Conservation (phyloP, 768 basidiomycete species). For the Mycena filopes region DNA sequence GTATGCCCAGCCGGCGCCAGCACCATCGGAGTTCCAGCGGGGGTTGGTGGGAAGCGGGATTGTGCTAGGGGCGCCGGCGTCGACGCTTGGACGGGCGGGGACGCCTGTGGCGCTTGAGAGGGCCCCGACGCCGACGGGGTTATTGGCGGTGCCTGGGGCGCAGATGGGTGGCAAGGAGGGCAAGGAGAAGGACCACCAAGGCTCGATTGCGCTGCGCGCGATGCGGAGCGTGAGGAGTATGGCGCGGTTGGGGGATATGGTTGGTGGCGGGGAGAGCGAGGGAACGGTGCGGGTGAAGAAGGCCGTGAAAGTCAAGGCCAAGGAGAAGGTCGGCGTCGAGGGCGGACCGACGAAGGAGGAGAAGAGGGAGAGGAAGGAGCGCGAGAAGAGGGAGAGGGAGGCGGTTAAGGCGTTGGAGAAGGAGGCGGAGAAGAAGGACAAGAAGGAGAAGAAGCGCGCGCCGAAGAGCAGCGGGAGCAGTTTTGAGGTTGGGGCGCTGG, state of each 20-base stretch:
- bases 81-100: slow-evolving; percentile 31
- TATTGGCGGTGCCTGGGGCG: slow-evolving; percentile 51
- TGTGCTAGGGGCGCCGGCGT: slow-evolving; percentile 19
- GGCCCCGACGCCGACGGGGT: slow-evolving; percentile 37
- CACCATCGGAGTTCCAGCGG: too few relatives aligned
- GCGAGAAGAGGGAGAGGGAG: slow-evolving; percentile 41
- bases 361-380: slow-evolving; percentile 45
- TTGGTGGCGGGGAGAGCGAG: slow-evolving; percentile 55
- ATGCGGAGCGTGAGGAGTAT: slow-evolving; percentile 83
- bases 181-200: too few relatives aligned
- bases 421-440: slow-evolving; percentile 44
- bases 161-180: slow-evolving; percentile 22
- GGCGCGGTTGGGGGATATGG: slow-evolving; percentile 69
- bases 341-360: slow-evolving; percentile 44
- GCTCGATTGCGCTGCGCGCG: slow-evolving; percentile 81
- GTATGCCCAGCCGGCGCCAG: too few relatives aligned
- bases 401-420: slow-evolving; percentile 40
- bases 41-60: slow-evolving; percentile 22
- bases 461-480: slow-evolving; percentile 66
- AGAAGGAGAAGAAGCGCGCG: slow-evolving; percentile 44
- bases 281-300: slow-evolving; percentile 42
- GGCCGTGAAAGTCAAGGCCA: slow-evolving; percentile 46
- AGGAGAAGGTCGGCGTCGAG: slow-evolving; percentile 35
- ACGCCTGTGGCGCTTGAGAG: slow-evolving; percentile 28
- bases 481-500: slow-evolving; percentile 74